A percentile compares a stretch with the other conserved stretches of the same genome.
phyloP scores from a whole-genome alignment of 192 early-diverging fungal species.

The Backusella luteola region DNA sequence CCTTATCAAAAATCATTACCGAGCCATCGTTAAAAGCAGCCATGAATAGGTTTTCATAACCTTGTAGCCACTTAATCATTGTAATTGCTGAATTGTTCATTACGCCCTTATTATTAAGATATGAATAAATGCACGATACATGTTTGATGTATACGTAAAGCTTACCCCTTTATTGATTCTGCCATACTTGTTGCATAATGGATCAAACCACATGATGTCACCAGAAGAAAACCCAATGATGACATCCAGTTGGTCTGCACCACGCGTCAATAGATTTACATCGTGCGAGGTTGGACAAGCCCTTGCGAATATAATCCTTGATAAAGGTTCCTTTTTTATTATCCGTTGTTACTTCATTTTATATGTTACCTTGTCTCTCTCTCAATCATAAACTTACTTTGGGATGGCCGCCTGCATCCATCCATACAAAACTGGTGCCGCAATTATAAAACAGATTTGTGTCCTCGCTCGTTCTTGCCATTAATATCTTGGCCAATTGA shows the following conservation, averaged over 20 bases:
- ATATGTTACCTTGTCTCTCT: too few relatives aligned
- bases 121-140: not conserved
- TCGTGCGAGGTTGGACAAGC: constrained; percentile 85
- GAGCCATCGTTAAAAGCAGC: constrained; percentile 85
- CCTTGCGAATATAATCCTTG: constrained; percentile 72
- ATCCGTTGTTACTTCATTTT: not conserved
- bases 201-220: constrained; percentile 87
- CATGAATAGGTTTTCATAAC: constrained; percentile 82
- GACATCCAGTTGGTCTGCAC: constrained; percentile 74
- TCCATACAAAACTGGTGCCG: constrained; percentile 72
- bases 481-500: constrained; percentile 61
- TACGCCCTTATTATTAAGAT: constrained; percentile 44
- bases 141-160: not conserved
- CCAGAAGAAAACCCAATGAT: constrained; percentile 82
- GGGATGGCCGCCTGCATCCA: constrained; percentile 56
- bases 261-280: constrained; percentile 78
- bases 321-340: constrained; percentile 68
- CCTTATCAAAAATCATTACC: constrained; percentile 87
- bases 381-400: constrained; percentile 45
- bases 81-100: constrained; percentile 73
- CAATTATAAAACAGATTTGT: constrained; percentile 76
- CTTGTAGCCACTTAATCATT: constrained; percentile 89
- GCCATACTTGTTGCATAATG: constrained; percentile 86
- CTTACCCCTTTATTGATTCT: constrained; percentile 80
- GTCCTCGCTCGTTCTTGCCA: constrained; percentile 53